Percentiles rank a stretch among this genome's conserved stretches.
Evolutionary conservation across 1,139 yeast genomes (phyloP).

Genomic region (Candida tunisiensis): DNA sequence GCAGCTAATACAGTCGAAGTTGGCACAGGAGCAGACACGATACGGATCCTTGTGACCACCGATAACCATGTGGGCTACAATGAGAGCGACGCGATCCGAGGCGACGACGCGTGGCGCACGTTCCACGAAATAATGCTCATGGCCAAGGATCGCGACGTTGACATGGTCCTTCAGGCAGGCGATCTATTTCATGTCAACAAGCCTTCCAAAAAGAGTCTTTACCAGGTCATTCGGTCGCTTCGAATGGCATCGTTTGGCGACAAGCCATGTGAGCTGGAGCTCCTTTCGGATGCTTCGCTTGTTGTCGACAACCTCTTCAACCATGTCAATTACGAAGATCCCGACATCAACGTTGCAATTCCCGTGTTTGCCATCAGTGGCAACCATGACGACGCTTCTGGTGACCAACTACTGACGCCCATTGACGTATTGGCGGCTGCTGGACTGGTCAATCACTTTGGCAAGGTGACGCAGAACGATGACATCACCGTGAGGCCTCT

Average conservation of each 20-base stretch:
- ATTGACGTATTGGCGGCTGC: conserved; percentile 69
- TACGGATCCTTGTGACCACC: conserved; percentile 68
- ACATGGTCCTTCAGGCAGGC: conserved; percentile 84
- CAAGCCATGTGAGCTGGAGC: conserved; percentile 72
- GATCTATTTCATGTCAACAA: conserved; percentile 84
- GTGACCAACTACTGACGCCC: conserved; percentile 74
- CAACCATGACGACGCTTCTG: conserved; percentile 94
- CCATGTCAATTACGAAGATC: conserved; percentile 77
- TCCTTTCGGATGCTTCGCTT: conserved; percentile 60
- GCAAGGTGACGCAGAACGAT: conserved; percentile 65
- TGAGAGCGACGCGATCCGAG: conserved; percentile 79
- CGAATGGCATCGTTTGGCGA: conserved; percentile 70
- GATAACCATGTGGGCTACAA: conserved; percentile 94
- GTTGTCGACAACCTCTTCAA: conserved; percentile 42
- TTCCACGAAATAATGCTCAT: conserved; percentile 68
- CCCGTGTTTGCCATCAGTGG: conserved; percentile 94
- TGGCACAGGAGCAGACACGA: conserved; percentile 28
- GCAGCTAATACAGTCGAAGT: too few relatives aligned
- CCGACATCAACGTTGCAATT: conserved; percentile 73
- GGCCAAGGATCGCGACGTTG: conserved; percentile 59
- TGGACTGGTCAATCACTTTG: conserved; percentile 83
- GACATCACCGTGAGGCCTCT: conserved; percentile 63
- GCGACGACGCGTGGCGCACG: conserved; percentile 79
- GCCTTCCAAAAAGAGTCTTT: conserved; percentile 76
- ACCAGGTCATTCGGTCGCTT: conserved; percentile 62